These are phyloP conservation scores for Sporobolus alterniflorus DNA, from an alignment of 202 grass and related monocot genomes.

Conservation along the genomic window DNA sequence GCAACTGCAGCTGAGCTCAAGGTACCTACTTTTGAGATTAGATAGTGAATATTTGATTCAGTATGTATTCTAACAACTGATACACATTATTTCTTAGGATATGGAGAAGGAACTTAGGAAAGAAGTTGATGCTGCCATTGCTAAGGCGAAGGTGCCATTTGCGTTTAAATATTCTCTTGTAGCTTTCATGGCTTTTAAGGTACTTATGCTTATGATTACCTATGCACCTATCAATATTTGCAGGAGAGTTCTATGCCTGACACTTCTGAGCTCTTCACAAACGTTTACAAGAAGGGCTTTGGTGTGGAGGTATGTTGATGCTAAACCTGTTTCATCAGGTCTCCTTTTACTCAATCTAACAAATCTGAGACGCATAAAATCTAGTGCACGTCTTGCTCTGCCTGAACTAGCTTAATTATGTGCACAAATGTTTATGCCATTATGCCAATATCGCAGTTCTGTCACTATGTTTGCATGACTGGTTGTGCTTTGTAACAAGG, in stretches of 20 bases:
- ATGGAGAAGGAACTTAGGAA: constrained; percentile 93
- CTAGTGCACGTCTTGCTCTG: background rate
- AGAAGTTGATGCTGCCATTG: constrained; percentile 84
- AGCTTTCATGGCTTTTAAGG: background rate
- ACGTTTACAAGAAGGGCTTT: constrained; percentile 86
- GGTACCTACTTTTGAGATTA: constrained; percentile 45
- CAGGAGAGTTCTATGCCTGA: constrained; percentile 96
- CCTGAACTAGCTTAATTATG: background rate
- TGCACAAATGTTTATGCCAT: background rate
- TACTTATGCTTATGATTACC: constrained; percentile 38
- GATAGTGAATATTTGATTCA: background rate
- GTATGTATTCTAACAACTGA: background rate
- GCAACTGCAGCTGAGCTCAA: constrained; percentile 84
- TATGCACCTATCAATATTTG: constrained; percentile 39
- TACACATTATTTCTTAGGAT: constrained; percentile 51
- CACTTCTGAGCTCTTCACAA: constrained; percentile 87
- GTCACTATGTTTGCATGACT: background rate
- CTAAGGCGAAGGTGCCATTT: constrained; percentile 79
- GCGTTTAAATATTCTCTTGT: constrained; percentile 18
- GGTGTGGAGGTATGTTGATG: constrained; percentile 68
- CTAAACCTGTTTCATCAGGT: constrained; percentile 5
- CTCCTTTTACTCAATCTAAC: background rate
- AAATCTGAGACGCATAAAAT: background rate
- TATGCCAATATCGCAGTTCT: background rate
- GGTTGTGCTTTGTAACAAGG: background rate